These are phyloP conservation scores for Cercophora samala DNA, from an alignment of 495 filamentous ascomycete genomes.

Conservation along the genomic window DNA sequence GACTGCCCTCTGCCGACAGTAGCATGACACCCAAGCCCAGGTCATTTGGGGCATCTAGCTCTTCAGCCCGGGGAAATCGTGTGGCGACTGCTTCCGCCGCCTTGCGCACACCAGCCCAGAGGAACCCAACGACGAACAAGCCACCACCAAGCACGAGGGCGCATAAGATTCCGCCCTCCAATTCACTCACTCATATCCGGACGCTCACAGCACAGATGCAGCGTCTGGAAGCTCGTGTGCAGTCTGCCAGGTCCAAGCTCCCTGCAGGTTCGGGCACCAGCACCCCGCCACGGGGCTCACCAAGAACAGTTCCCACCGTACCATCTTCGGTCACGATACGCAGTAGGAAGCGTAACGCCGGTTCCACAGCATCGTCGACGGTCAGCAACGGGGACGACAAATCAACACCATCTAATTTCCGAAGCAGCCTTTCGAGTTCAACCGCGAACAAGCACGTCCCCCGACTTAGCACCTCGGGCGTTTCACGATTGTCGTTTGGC, in stretches of 20 bases:
- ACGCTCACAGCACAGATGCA: constrained; percentile 95
- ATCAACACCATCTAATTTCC: constrained; percentile 36
- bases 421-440: constrained; percentile 34
- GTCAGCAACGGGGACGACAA: constrained; percentile 44
- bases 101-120: constrained; percentile 34
- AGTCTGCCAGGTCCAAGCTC: constrained; percentile 88
- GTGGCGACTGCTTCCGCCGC: constrained; percentile 27
- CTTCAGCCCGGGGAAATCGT: constrained; percentile 34
- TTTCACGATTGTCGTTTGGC: constrained; percentile 53
- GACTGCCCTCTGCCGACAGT: constrained; percentile 47
- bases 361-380: constrained; percentile 58
- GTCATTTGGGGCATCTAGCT: constrained; percentile 31
- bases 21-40: constrained; percentile 51
- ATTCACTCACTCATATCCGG: constrained; percentile 88
- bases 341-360: constrained; percentile 63
- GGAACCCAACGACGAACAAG: constrained; percentile 27
- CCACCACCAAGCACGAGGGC: constrained; percentile 27
- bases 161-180: constrained; percentile 66
- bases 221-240: constrained; percentile 85
- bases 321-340: constrained; percentile 74
- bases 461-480: constrained; percentile 52
- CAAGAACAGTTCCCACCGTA: constrained; percentile 59
- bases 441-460: constrained; percentile 46
- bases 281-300: constrained; percentile 79
- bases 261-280: constrained; percentile 66